Conservation (phyloP, 257 asterid genomes). For the Solanum sitiens region DNA sequence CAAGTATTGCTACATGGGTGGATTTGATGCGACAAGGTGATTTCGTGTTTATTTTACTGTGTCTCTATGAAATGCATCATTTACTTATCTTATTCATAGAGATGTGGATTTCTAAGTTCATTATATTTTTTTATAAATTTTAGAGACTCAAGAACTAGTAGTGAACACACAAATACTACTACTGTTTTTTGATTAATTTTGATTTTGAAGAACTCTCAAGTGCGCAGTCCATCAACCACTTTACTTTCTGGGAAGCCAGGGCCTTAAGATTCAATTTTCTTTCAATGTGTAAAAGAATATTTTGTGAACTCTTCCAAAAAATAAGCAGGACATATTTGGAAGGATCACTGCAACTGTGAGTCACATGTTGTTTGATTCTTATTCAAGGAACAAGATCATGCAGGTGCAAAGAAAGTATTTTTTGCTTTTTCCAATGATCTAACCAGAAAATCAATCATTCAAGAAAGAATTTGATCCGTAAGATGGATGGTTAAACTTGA, state of each 20-base stretch:
- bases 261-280: neutral
- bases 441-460: neutral
- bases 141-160: neutral
- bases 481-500: neutral
- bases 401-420: neutral
- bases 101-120: neutral
- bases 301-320: neutral
- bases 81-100: neutral
- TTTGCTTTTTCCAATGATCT: neutral
- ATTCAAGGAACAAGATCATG: neutral
- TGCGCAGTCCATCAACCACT: neutral
- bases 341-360: neutral
- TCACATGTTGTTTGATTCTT: neutral
- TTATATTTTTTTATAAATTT: neutral
- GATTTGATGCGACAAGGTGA: constrained; percentile 98
- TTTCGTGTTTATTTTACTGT: neutral
- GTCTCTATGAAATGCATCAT: neutral
- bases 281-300: neutral
- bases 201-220: neutral
- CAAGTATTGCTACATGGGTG: constrained; percentile 94
- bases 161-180: neutral
- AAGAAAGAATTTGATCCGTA: neutral
- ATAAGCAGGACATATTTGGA: neutral
- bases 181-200: neutral
- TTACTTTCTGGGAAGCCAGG: neutral